Base-by-base conservation (phyloP, 176 grass and related monocot genomes). In the Themeda triandra region DNA sequence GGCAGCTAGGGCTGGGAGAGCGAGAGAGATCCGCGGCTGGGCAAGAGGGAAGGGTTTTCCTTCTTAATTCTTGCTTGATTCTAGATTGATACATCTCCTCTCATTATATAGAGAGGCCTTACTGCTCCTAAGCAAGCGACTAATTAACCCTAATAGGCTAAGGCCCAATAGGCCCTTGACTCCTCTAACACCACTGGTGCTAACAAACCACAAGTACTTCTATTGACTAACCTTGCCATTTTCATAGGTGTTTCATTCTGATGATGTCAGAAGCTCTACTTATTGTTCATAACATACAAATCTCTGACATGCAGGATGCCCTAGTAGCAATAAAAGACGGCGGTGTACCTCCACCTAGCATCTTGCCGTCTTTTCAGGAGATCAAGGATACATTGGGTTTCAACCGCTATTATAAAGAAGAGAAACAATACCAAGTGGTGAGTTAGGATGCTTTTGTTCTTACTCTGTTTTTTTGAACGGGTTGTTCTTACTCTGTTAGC, bases 301-400 rank as follows among this genome's bases (percentile, higher is more conserved):
- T 64, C 5, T 77, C 35, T 83, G 73, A 58, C 73, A 29, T 89
- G 53, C 78, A 98, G 93, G 93, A 98, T 92, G 93, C 91, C 68
- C 79, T 98, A 68, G 48, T 86, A 59, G 91, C 91, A 3, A 93
- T 98, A 67, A 98, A 98, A 85, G 78, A 88, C 18, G 89, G 91
- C 0, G 79, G 93, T 9, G 75, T 94, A 49, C 96, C 96, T 64
- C 83, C 91, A 78, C 91, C 93, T 82, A 79, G 91, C 51, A 82
- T 63, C 75, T 75, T 99, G 81, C 91, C 91, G 75, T 99, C 91
- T 35, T 99, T 99, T 90, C 87, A 96, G 80, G 89, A 98, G 67
- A 98, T 98, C 69, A 98, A 95, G 67, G 91, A 98, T 44, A 95
- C 86, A 73, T 83, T 94, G 75, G 96, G 92, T 46, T 98, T 95